These are phyloP conservation scores for Cyberlindnera xylosilytica DNA, from an alignment of 805 yeast genomes.

Conservation along the genomic window DNA sequence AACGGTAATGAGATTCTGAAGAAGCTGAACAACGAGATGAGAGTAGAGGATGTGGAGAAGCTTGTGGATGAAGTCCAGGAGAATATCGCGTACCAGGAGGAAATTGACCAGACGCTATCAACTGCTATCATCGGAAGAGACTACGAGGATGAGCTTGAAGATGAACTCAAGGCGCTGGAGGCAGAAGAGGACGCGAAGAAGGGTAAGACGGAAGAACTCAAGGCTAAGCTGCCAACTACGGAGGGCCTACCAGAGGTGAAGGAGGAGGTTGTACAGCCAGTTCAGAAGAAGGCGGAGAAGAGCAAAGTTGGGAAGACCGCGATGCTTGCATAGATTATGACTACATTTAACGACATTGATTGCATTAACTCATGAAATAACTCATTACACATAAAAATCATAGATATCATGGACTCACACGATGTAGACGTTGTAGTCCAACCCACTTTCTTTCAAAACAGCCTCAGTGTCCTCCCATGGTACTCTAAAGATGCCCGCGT, in stretches of 20 bases:
- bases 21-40: conserved; percentile 75
- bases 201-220: conserved; percentile 2
- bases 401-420: too few species aligned
- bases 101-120: conserved; percentile 53
- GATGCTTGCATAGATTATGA: conserved; percentile 16
- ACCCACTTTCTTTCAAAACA: conserved; percentile 36
- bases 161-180: conserved; percentile 53
- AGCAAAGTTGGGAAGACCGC: conserved; percentile 19
- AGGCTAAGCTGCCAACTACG: conserved; percentile 23
- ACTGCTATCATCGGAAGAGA: conserved; percentile 32
- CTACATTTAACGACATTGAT: background rate
- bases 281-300: conserved; percentile 15
- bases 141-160: conserved; percentile 60
- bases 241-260: conserved; percentile 19
- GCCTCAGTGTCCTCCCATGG: conserved; percentile 73
- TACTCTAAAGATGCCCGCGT: conserved; percentile 75
- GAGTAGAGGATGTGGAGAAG: conserved; percentile 71
- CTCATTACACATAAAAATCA: background rate
- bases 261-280: conserved; percentile 10
- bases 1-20: conserved; percentile 78
- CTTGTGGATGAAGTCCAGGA: conserved; percentile 83
- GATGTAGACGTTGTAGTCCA: conserved; percentile 47
- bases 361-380: background rate
- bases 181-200: conserved; percentile 6
- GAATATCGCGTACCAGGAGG: conserved; percentile 75